phyloP scores from a whole-genome alignment of 2,329 filamentous ascomycete species.

The Aspergillus viridinutans region DNA sequence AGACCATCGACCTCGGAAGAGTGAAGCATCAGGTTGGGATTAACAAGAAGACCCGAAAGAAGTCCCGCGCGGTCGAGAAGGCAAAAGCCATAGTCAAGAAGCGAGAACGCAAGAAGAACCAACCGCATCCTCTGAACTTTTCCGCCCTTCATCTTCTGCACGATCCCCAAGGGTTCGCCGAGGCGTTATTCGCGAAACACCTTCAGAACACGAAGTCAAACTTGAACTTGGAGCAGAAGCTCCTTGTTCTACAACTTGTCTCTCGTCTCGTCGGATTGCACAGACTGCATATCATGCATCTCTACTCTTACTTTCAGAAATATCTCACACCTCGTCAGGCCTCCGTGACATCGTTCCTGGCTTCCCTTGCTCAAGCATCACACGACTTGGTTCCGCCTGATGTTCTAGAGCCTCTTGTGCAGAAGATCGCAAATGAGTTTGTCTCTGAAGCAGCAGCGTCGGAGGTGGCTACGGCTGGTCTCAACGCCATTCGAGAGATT shows the following conservation, averaged over 20 bases:
- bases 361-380: constrained; percentile 84
- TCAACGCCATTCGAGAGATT: constrained; percentile 93
- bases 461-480: constrained; percentile 84
- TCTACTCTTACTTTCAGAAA: constrained; percentile 97
- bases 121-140: constrained; percentile 88
- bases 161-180: constrained; percentile 90
- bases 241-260: constrained; percentile 85
- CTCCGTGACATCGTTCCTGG: constrained; percentile 87
- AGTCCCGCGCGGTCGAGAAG: constrained; percentile 70
- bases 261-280: constrained; percentile 88
- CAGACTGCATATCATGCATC: constrained; percentile 79
- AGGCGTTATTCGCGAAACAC: constrained; percentile 85
- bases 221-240: constrained; percentile 80
- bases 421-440: constrained; percentile 98
- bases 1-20: constrained; percentile 69
- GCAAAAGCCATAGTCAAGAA: constrained; percentile 78
- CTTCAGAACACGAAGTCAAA: constrained; percentile 81
- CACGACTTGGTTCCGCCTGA: constrained; percentile 91
- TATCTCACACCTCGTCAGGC: constrained; percentile 83
- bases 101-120: constrained; percentile 80
- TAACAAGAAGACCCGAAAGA: constrained; percentile 96
- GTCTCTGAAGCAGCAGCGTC: constrained; percentile 89
- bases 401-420: constrained; percentile 80
- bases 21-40: constrained; percentile 81
- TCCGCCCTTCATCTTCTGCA: constrained; percentile 90